Percentiles rank a stretch among this genome's conserved stretches.
Evolutionary conservation across 768 basidiomycete genomes (phyloP).

Genomic region (Dacryopinax primogenitus): DNA sequence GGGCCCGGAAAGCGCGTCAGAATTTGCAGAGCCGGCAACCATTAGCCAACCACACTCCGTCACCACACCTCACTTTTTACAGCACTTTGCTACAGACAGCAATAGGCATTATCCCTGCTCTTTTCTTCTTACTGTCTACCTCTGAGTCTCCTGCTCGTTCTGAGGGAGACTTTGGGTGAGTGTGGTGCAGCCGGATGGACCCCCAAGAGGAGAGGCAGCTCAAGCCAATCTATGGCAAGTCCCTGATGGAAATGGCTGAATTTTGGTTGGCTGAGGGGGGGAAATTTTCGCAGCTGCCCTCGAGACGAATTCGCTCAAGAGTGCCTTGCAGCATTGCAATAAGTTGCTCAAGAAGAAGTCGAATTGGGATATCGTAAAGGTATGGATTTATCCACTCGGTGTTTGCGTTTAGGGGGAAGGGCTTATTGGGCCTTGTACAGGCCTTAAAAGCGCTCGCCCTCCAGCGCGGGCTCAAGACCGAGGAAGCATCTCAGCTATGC

Average conservation of each 20-base stretch:
- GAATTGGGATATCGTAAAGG: slow-evolving; percentile 59
- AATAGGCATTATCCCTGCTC: too few relatives aligned
- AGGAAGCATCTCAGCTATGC: slow-evolving; percentile 63
- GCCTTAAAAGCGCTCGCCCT: slow-evolving; percentile 75
- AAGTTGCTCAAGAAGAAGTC: slow-evolving; percentile 80
- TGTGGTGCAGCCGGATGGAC: not conserved
- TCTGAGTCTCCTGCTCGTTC: too few relatives aligned
- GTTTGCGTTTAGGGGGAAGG: not conserved
- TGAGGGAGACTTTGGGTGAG: not conserved
- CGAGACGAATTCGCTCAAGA: slow-evolving; percentile 76
- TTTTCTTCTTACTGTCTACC: too few relatives aligned
- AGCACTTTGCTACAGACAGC: too few relatives aligned
- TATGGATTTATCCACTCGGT: slow-evolving; percentile 19
- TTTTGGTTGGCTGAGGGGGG: not conserved
- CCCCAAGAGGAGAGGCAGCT: slow-evolving; percentile 53
- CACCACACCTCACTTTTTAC: not conserved
- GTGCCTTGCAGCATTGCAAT: slow-evolving; percentile 71
- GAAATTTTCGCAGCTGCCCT: slow-evolving; percentile 48
- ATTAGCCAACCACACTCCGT: too few relatives aligned
- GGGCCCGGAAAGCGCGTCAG: not conserved
- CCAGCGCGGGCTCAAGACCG: slow-evolving; percentile 71
- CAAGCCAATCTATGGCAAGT: slow-evolving; percentile 69
- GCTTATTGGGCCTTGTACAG: slow-evolving; percentile 30
- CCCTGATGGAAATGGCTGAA: too few relatives aligned
- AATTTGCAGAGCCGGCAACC: not conserved